A percentile compares a stretch with the other conserved stretches of the same genome.
phyloP scores from a whole-genome alignment of 2,329 filamentous ascomycete species.

The Colletotrichum aenigma region DNA sequence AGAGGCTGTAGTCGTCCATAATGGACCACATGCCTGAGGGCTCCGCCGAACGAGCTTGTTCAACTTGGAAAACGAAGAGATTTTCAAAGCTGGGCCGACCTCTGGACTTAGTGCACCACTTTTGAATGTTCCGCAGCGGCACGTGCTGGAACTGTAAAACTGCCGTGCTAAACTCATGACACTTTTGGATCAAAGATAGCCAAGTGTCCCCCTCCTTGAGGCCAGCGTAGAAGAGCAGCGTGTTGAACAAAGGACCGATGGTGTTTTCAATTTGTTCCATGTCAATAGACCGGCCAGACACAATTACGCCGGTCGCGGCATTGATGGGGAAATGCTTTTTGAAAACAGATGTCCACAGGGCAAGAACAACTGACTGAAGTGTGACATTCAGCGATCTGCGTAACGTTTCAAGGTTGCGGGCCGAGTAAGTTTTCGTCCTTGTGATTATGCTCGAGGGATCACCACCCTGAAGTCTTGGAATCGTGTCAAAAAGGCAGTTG shows the following conservation, averaged over 20 bases:
- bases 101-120: slow-evolving; percentile 63
- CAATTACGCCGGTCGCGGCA: slow-evolving; percentile 72
- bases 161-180: slow-evolving; percentile 73
- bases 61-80: slow-evolving; percentile 80
- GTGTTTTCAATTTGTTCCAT: slow-evolving; percentile 68
- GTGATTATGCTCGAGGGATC: neutral
- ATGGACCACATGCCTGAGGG: slow-evolving; percentile 56
- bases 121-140: slow-evolving; percentile 78
- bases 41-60: slow-evolving; percentile 15
- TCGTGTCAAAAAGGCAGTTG: slow-evolving; percentile 29
- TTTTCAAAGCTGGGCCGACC: slow-evolving; percentile 74
- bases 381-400: slow-evolving; percentile 71
- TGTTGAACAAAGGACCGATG: slow-evolving; percentile 90
- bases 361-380: slow-evolving; percentile 79
- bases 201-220: slow-evolving; percentile 55
- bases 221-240: slow-evolving; percentile 71
- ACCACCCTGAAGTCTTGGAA: slow-evolving; percentile 14
- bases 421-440: neutral
- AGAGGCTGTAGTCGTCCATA: slow-evolving; percentile 48
- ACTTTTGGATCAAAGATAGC: slow-evolving; percentile 62
- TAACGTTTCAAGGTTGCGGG: slow-evolving; percentile 48
- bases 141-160: slow-evolving; percentile 79
- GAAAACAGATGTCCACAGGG: slow-evolving; percentile 72
- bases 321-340: slow-evolving; percentile 50
- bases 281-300: slow-evolving; percentile 78